These are phyloP conservation scores for Hypoxylon sp. DNA, from an alignment of 2,329 filamentous ascomycete species.

Conservation along the genomic window DNA sequence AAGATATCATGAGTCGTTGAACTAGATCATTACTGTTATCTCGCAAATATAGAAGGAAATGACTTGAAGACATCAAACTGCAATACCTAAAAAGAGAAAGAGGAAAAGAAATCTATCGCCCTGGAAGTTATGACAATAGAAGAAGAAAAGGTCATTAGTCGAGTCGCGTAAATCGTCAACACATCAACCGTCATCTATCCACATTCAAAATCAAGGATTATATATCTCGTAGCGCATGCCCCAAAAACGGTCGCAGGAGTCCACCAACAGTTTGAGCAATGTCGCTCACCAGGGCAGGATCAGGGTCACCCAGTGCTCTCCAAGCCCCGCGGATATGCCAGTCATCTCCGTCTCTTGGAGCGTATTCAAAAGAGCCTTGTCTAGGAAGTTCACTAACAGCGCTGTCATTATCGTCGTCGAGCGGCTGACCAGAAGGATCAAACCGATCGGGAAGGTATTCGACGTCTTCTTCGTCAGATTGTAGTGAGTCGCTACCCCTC, in stretches of 20 bases:
- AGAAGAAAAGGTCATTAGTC: no score
- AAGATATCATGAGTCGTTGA: no score
- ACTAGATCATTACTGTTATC: no score
- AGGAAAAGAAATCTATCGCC: no score
- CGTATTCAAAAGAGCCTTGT: slow-evolving; percentile 38
- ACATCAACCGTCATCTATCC: no score
- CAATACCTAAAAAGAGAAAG: no score
- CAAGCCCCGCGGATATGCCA: slow-evolving; percentile 31
- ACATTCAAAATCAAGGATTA: slow-evolving; percentile 20
- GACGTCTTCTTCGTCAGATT: slow-evolving; percentile 39
- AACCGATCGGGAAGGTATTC: slow-evolving; percentile 47
- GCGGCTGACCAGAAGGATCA: slow-evolving; percentile 40
- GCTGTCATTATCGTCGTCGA: slow-evolving; percentile 24
- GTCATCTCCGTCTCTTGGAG: slow-evolving; percentile 28
- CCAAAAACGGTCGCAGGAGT: slow-evolving; percentile 19
- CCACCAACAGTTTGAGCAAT: slow-evolving; percentile 26
- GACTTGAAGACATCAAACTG: no score
- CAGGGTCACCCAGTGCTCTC: slow-evolving; percentile 27
- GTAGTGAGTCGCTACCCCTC: slow-evolving; percentile 21
- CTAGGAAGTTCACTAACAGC: slow-evolving; percentile 17
- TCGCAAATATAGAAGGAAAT: no score
- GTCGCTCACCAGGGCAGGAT: slow-evolving; percentile 20
- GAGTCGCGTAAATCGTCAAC: no score
- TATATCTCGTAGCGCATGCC: slow-evolving; percentile 23
- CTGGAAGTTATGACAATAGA: no score